Evolutionary conservation across 306 rosid genomes (phyloP).

Genomic region (Dryas octopetala): DNA sequence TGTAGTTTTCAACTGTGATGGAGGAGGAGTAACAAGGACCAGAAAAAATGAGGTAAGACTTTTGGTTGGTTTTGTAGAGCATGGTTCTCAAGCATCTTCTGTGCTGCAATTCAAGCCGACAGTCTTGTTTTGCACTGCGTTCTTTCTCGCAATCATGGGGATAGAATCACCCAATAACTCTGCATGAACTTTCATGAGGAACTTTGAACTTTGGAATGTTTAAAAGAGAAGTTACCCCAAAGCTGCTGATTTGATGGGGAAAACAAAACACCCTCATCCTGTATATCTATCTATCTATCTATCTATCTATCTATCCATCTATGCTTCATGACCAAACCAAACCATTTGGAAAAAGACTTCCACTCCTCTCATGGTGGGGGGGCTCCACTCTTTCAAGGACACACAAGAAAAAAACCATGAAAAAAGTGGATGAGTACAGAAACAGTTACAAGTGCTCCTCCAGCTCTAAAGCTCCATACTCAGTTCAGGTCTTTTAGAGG

Average conservation of each 20-base stretch:
- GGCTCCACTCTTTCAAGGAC: conserved; percentile 33
- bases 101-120: conserved; percentile 50
- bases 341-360: conserved; percentile 51
- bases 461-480: conserved; percentile 43
- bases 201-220: conserved; percentile 38
- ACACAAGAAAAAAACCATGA: conserved; percentile 18
- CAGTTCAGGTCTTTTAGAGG: conserved; percentile 8
- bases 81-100: conserved; percentile 35
- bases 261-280: conserved; percentile 9
- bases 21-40: neutral
- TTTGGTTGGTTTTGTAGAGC: neutral
- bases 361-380: conserved; percentile 46
- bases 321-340: conserved; percentile 11
- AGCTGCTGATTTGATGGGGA: conserved; percentile 40
- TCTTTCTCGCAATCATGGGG: conserved; percentile 46
- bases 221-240: conserved; percentile 50
- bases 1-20: neutral
- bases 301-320: no score
- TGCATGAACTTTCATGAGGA: conserved; percentile 28
- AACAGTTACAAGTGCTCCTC: conserved; percentile 54
- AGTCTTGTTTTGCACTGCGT: conserved; percentile 31
- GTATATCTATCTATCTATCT: conserved; percentile 13
- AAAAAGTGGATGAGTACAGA: neutral
- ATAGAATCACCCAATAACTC: conserved; percentile 32
- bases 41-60: neutral